phyloP scores from a whole-genome alignment of 768 basidiomycete species.

The Russula sp. region DNA sequence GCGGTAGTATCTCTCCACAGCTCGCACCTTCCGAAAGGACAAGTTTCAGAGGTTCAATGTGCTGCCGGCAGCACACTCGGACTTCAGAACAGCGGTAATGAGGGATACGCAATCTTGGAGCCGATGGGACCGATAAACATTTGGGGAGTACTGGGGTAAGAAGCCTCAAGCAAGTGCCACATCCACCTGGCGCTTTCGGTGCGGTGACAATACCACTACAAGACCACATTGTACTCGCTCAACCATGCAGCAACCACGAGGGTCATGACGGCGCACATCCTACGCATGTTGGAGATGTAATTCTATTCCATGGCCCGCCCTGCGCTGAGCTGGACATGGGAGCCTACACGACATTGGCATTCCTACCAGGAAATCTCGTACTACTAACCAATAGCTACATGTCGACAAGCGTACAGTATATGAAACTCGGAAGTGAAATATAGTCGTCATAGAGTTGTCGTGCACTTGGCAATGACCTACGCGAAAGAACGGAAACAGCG shows the following conservation, averaged over 20 bases:
- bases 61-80: neutral
- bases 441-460: neutral
- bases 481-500: neutral
- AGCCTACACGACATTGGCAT: neutral
- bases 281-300: neutral
- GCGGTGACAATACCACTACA: neutral
- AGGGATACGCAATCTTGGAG: neutral
- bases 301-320: neutral
- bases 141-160: neutral
- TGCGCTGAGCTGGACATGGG: neutral
- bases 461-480: neutral
- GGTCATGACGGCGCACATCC: neutral
- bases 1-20: neutral
- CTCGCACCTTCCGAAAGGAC: neutral
- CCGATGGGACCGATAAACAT: neutral
- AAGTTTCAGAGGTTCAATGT: neutral
- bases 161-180: neutral
- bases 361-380: neutral
- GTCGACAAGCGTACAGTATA: neutral
- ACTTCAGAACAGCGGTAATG: neutral
- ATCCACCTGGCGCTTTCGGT: neutral
- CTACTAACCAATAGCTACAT: neutral
- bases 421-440: neutral
- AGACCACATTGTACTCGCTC: neutral
- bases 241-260: neutral